Evolutionary conservation across 371 early-diverging fungal species (phyloP).

Genomic region (Gilbertella persicaria): DNA sequence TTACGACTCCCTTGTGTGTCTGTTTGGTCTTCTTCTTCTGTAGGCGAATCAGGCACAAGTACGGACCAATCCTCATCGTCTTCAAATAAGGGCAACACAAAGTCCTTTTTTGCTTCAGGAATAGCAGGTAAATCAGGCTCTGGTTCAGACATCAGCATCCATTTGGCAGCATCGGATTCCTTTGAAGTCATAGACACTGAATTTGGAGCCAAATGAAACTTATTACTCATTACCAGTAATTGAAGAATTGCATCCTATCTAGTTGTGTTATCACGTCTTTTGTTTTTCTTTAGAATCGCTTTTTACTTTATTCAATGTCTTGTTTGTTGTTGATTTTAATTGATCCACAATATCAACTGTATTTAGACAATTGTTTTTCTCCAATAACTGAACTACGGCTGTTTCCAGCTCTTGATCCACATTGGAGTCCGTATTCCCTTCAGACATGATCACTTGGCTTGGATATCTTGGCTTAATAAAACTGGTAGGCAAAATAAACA

Average conservation of each 20-base stretch:
- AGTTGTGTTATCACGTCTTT: background rate
- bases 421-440: background rate
- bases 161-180: slow-evolving; percentile 17
- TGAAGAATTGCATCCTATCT: slow-evolving; percentile 23
- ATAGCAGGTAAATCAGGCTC: background rate
- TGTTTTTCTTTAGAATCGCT: too few relatives aligned
- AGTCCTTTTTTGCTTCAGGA: background rate
- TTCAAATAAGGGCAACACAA: slow-evolving; percentile 1
- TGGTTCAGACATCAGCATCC: slow-evolving; percentile 2
- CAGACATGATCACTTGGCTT: background rate
- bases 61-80: slow-evolving; percentile 11
- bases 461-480: slow-evolving; percentile 5
- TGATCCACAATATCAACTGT: slow-evolving; percentile 5
- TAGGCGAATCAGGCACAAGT: background rate
- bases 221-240: slow-evolving; percentile 25
- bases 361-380: background rate
- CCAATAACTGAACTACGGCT: slow-evolving; percentile 2
- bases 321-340: slow-evolving; percentile 1
- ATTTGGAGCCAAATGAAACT: slow-evolving; percentile 20
- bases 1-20: background rate
- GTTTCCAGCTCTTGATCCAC: slow-evolving; percentile 14
- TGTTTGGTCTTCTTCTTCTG: background rate
- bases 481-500: slow-evolving; percentile 39
- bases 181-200: slow-evolving; percentile 15
- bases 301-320: slow-evolving; percentile 17